Percentiles rank a stretch among this genome's conserved stretches.
These are phyloP conservation scores for Ganoderma boninense DNA, from an alignment of 1,284 basidiomycete species.

Conservation along the genomic window DNA sequence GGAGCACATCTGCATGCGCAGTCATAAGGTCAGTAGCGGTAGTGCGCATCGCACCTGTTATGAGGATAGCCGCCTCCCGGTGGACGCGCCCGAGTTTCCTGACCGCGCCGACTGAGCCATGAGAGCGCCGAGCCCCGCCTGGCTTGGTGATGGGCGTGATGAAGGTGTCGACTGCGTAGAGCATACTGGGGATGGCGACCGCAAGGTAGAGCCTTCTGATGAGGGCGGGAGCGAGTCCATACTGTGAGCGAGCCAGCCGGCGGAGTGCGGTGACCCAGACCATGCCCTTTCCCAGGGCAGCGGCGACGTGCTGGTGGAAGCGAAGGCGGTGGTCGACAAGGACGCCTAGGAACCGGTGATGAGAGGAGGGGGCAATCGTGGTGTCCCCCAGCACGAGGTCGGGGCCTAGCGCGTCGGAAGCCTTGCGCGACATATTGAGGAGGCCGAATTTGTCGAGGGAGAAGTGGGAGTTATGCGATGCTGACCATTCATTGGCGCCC, in stretches of 20 bases:
- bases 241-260: slow-evolving; percentile 31
- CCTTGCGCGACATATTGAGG: slow-evolving; percentile 18
- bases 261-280: slow-evolving; percentile 32
- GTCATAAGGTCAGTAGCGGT: slow-evolving; percentile 44
- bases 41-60: slow-evolving; percentile 46
- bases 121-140: slow-evolving; percentile 17
- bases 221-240: slow-evolving; percentile 8
- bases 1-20: slow-evolving; percentile 43
- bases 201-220: slow-evolving; percentile 36
- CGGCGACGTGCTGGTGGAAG: slow-evolving; percentile 42
- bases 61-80: slow-evolving; percentile 39
- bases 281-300: slow-evolving; percentile 42
- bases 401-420: slow-evolving; percentile 18
- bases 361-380: slow-evolving; percentile 20
- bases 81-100: slow-evolving; percentile 40
- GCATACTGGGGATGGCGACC: slow-evolving; percentile 44
- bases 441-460: slow-evolving; percentile 12
- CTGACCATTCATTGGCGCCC: background rate
- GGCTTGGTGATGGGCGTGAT: slow-evolving; percentile 34
- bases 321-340: slow-evolving; percentile 45
- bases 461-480: slow-evolving; percentile 23
- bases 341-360: slow-evolving; percentile 46
- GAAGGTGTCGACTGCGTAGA: slow-evolving; percentile 48
- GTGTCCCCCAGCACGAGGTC: slow-evolving; percentile 19
- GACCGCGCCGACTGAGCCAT: slow-evolving; percentile 21